Evolutionary conservation across 441 rosid species (phyloP), one percentile per base, ranked within the genome.

Genomic region (Pelargonium cotyledonis): DNA sequence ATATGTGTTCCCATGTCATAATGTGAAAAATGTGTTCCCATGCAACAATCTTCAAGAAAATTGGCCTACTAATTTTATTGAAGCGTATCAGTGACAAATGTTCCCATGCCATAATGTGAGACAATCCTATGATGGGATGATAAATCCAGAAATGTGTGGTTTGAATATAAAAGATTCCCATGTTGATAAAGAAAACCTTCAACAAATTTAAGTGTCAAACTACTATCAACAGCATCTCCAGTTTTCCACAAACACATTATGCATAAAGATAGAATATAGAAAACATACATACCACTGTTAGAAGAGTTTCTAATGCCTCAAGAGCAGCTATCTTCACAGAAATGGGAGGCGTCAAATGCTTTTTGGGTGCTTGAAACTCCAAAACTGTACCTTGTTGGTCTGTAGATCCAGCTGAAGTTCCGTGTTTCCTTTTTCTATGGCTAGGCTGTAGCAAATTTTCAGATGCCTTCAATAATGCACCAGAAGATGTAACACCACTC

Each of bases 271-370:
- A 64, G 57, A 8, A 72, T 53, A 44, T n/a, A 51, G 16, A 26
- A 18, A 44, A 4, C 68, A 64, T 46, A 69, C 91, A 69, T 85
- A 94, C 97, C 85, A 85, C 91, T 21, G 80, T 86, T 14, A 94
- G 85, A 80, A 89, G 89, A 72, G 84, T 77, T 82, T 89, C 90
- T 63, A 94, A 76, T 46, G 92, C 82, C 81, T 85, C 93, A 58
- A 93, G 79, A 62, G 96, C 89, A 65, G 96, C 97, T 78, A 88
- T 84, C 82, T 91, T 86, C 49, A 91, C 70, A 68, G 87, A 73
- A 65, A 78, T 71, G 8, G 78, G 82, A 74, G 78, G 70, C 64
- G 31, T 64, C 4, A 68, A 69, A 72, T 57, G 63, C 70, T 69
- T 75, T 65, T 69, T 77, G 23, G 80, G 73, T 55, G 77, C 75